Evolutionary conservation across 176 grass and related monocot species (phyloP).

Genomic region (Triticum urartu): DNA sequence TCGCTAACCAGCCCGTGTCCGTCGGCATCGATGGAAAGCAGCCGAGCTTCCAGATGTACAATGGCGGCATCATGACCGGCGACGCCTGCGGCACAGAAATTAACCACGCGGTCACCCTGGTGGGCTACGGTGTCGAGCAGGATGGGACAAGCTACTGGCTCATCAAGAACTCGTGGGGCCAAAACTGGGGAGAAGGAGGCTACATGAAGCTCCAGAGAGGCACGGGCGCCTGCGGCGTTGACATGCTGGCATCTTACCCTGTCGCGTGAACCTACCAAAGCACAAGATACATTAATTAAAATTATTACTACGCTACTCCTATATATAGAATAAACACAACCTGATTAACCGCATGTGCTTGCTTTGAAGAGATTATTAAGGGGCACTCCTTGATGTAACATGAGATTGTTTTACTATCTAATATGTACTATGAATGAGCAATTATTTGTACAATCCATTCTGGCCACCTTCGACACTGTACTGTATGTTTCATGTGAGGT

Average conservation of each 20-base stretch:
- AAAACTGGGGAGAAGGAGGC: not conserved
- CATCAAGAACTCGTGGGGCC: not conserved
- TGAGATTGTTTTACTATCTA: too few relatives aligned
- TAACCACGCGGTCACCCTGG: not conserved
- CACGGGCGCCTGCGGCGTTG: not conserved
- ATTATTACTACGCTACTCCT: too few relatives aligned
- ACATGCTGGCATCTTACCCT: not conserved
- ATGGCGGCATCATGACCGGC: not conserved
- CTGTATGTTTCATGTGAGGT: too few relatives aligned
- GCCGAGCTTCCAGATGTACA: not conserved
- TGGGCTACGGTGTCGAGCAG: not conserved
- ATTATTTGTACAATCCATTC: too few relatives aligned
- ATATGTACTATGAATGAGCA: too few relatives aligned
- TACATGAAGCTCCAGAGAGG: not conserved
- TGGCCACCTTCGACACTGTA: too few relatives aligned
- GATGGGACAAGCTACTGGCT: not conserved
- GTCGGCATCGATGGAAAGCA: not conserved
- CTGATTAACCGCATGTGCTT: too few relatives aligned
- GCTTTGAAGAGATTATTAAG: too few relatives aligned
- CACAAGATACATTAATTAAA: too few relatives aligned
- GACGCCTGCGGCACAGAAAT: not conserved
- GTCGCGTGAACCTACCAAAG: not conserved
- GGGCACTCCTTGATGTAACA: too few relatives aligned
- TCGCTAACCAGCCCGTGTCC: constrained; percentile 13
- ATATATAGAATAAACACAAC: too few relatives aligned